Percentiles rank a stretch among this genome's conserved stretches.
These are phyloP conservation scores for Rhizopus microsporus DNA, from an alignment of 371 early-diverging fungal genomes.

Conservation along the genomic window DNA sequence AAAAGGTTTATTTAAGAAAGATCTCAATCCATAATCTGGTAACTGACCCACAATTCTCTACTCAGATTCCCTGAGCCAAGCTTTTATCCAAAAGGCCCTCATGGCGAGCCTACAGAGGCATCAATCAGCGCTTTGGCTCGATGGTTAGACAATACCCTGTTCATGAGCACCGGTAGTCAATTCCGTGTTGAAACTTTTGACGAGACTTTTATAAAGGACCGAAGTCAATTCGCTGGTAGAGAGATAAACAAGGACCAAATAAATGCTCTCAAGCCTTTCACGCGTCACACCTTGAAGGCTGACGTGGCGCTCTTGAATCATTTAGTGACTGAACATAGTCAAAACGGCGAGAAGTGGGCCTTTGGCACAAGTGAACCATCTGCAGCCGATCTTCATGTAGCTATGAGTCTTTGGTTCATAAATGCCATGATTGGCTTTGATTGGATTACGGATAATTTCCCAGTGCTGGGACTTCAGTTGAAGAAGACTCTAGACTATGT, in stretches of 20 bases:
- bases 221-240: conserved; percentile 11
- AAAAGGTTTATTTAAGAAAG: conserved; percentile 27
- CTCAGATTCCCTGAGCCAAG: conserved; percentile 23
- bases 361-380: conserved; percentile 12
- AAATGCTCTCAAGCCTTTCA: conserved; percentile 8
- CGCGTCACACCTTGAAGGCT: conserved; percentile 11
- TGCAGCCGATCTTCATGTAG: conserved; percentile 14
- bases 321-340: conserved; percentile 5
- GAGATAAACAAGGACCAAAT: conserved; percentile 1
- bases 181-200: conserved; percentile 10
- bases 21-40: conserved; percentile 8
- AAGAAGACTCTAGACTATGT: conserved; percentile 25
- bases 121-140: conserved; percentile 3
- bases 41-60: not conserved
- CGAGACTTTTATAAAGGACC: conserved; percentile 20
- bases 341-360: conserved; percentile 11
- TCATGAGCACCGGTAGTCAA: conserved; percentile 10
- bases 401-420: conserved; percentile 16
- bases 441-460: conserved; percentile 7
- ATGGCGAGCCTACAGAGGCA: conserved; percentile 3
- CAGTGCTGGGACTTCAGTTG: conserved; percentile 27
- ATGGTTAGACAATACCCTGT: conserved; percentile 15
- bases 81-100: conserved; percentile 13
- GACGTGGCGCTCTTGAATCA: conserved; percentile 9
- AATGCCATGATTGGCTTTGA: conserved; percentile 3